Conservation (phyloP, 768 basidiomycete genomes). For the Psilocybe subaeruginosa region DNA sequence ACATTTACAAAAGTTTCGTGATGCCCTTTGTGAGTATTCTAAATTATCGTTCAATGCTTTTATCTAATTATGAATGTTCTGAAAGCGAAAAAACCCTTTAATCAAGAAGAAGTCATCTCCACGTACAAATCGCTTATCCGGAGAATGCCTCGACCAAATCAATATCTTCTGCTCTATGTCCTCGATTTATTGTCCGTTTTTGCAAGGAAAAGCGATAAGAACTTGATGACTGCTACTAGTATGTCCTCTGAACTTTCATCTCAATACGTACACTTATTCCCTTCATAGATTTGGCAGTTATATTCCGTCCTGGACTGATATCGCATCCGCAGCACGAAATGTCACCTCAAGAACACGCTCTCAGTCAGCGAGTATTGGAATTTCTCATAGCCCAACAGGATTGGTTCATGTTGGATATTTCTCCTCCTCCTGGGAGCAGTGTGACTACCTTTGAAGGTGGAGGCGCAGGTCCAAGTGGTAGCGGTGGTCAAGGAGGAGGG, state of each 20-base stretch:
- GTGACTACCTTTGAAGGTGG: conserved; percentile 14
- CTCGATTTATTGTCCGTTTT: conserved; percentile 96
- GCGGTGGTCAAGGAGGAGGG: conserved; percentile 14
- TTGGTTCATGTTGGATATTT: conserved; percentile 89
- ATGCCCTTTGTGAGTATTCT: conserved; percentile 59
- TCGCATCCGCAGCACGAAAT: conserved; percentile 89
- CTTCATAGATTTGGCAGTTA: conserved; percentile 85
- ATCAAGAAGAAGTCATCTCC: conserved; percentile 72
- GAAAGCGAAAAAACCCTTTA: conserved; percentile 67
- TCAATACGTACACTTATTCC: not conserved
- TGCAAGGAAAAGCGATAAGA: conserved; percentile 86
- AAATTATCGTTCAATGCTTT: conserved; percentile 2
- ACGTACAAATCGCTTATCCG: conserved; percentile 87
- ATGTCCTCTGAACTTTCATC: conserved; percentile 33
- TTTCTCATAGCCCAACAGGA: conserved; percentile 97
- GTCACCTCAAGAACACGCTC: conserved; percentile 81
- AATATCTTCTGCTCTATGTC: conserved; percentile 96
- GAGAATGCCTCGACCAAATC: conserved; percentile 84
- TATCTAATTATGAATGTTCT: conserved; percentile 8
- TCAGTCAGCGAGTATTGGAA: conserved; percentile 90
- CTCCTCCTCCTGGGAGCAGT: conserved; percentile 49
- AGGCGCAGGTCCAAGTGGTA: conserved; percentile 11
- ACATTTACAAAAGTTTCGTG: conserved; percentile 62
- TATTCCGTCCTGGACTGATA: conserved; percentile 95
- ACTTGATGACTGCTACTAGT: conserved; percentile 96